Evolutionary conservation across 371 early-diverging fungal species (phyloP), one percentile per base, ranked within the genome.

Genomic region (Mucor piriformis): DNA sequence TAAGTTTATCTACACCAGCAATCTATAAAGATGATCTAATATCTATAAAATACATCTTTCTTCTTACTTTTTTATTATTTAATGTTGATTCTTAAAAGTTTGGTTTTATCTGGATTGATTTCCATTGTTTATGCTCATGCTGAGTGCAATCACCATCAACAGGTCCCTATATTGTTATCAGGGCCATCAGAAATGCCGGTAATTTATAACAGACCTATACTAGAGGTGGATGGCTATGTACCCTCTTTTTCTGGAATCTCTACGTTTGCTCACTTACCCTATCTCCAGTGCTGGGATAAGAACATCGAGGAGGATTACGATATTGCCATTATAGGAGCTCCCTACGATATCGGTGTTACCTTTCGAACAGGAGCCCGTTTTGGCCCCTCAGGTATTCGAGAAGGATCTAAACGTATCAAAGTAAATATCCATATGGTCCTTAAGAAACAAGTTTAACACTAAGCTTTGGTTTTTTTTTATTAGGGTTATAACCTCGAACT

Each of bases 321-420:
- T 51, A 76, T 81, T 54, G 79, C 79, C 4, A 66, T 81, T 11
- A 58, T 81, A 23, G 81, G 81, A 38, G 69, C 72, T 35, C 79
- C 79, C 18, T 80, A 74, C 57, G 79, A 80, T 42, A 80, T 76
- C 34, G 78, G 75, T 20, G 77, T 77, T 8, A 79, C 73, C 13
- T 81, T 73, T 37, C 64, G 79, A 42, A 72, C 81, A 42, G 81
- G 81, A 21, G 81, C 81, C 25, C 61, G 81, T 23, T 81, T 81
- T 64, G 81, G 81, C 32, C 81, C 81, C 3, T 69, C 70, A 18
- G 79, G 66, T 32, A 81, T 81, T 38, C 76, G 81, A 25, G 70
- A 75, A 58, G 77, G 77, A 1, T 73, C 76, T 15, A 73, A 70
- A 59, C 67, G 79, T 24, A 74, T 70, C 50, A 73, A 76, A 57